Evolutionary conservation across 345 rosid species (phyloP).

Genomic region (Isatis tinctoria): DNA sequence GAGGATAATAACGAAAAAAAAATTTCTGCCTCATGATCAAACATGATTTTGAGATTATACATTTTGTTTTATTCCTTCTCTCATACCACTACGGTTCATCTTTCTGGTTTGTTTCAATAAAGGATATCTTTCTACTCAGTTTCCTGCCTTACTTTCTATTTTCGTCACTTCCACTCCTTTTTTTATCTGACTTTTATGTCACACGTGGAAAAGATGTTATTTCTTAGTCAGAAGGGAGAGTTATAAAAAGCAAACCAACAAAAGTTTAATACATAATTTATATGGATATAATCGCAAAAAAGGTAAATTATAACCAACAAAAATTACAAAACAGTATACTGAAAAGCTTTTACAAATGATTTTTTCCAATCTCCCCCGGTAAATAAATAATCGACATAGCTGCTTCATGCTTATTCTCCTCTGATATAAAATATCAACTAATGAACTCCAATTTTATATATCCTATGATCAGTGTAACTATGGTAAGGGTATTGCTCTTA

Average conservation of each 20-base stretch:
- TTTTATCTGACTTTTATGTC: background rate
- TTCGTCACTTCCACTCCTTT: background rate
- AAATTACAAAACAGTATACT: background rate
- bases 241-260: background rate
- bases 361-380: background rate
- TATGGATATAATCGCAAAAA: background rate
- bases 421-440: background rate
- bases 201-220: background rate
- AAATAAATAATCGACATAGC: background rate
- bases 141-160: background rate
- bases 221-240: too few species aligned
- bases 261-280: background rate
- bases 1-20: conserved; percentile 27
- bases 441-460: conserved; percentile 11
- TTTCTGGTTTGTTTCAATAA: conserved; percentile 13
- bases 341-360: conserved; percentile 4
- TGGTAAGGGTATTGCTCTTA: conserved; percentile 6
- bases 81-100: background rate
- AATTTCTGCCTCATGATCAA: conserved; percentile 3
- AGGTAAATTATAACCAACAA: background rate
- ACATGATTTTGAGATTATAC: conserved; percentile 19
- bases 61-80: conserved; percentile 12
- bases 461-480: conserved; percentile 20
- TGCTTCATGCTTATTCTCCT: background rate
- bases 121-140: background rate